Evolutionary conservation across 495 filamentous ascomycete genomes (phyloP).

Genomic region (Talaromyces thailandensis): DNA sequence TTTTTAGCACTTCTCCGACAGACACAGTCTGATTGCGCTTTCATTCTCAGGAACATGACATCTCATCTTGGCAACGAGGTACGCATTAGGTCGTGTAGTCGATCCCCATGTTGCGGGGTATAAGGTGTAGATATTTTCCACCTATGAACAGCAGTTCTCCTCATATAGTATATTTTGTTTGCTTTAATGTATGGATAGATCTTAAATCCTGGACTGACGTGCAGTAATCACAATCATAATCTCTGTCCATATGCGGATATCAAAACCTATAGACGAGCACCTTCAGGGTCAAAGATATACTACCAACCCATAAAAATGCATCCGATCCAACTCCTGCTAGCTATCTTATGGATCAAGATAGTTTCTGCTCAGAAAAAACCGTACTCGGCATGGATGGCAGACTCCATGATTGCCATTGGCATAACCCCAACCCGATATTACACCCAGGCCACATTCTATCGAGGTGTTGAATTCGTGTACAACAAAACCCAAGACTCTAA

Average conservation of each 20-base stretch:
- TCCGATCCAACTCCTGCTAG: background rate
- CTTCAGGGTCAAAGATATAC: background rate
- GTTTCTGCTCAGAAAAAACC: background rate
- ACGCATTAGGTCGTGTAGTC: background rate
- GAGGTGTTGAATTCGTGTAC: background rate
- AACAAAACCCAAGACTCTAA: background rate
- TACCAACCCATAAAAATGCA: background rate
- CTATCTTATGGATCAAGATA: background rate
- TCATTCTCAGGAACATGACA: background rate
- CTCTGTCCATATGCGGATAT: background rate
- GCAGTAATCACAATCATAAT: background rate
- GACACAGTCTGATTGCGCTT: background rate
- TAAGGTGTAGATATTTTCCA: background rate
- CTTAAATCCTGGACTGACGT: background rate
- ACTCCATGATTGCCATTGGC: background rate
- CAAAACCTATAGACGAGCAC: background rate
- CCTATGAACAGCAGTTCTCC: background rate
- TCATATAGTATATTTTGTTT: background rate
- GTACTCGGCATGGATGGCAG: background rate
- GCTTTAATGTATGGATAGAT: background rate
- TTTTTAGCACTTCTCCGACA: background rate
- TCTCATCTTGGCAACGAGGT: background rate
- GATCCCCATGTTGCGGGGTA: background rate
- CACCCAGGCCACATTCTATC: background rate
- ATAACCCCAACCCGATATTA: background rate